A percentile compares a stretch with the other conserved stretches of the same genome.
phyloP scores from a whole-genome alignment of 2,329 filamentous ascomycete species.

The Sporothrix phasma region DNA sequence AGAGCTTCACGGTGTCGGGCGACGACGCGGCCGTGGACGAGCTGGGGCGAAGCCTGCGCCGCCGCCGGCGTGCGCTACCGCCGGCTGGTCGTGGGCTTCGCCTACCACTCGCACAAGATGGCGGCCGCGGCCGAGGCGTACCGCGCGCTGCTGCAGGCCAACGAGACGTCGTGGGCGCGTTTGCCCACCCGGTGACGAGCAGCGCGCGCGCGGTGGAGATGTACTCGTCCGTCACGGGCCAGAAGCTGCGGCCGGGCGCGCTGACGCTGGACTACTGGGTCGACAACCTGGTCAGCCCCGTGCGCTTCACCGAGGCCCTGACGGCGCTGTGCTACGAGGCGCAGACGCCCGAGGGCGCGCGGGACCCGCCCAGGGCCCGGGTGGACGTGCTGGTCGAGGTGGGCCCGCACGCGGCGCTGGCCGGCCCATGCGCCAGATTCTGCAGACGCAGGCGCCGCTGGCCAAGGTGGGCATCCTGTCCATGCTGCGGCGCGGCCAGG shows the following conservation, averaged over 20 bases:
- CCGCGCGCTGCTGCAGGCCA: slow-evolving; percentile 16
- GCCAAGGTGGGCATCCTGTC: slow-evolving; percentile 15
- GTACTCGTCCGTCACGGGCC: slow-evolving; percentile 21
- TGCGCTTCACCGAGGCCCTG: slow-evolving; percentile 23
- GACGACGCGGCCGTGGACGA: slow-evolving; percentile 16
- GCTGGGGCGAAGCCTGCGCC: slow-evolving; percentile 9
- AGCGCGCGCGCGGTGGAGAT: slow-evolving; percentile 14
- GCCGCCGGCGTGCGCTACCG: slow-evolving; percentile 20
- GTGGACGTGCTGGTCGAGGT: slow-evolving; percentile 23
- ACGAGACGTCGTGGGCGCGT: slow-evolving; percentile 13
- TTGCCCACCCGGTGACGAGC: background rate
- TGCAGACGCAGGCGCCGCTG: slow-evolving; percentile 14
- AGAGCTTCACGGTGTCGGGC: slow-evolving; percentile 30
- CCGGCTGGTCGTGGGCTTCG: slow-evolving; percentile 25
- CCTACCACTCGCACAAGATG: slow-evolving; percentile 29
- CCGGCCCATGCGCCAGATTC: slow-evolving; percentile 23
- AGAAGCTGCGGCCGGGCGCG: slow-evolving; percentile 14
- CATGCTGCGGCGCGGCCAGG: slow-evolving; percentile 16
- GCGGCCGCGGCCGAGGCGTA: slow-evolving; percentile 19
- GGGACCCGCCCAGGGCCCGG: background rate
- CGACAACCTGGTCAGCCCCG: slow-evolving; percentile 23
- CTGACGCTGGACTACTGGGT: slow-evolving; percentile 23
- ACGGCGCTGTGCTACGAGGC: slow-evolving; percentile 18
- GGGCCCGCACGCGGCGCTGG: slow-evolving; percentile 23
- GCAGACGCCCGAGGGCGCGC: background rate